Percentiles rank a stretch among this genome's conserved stretches.
Evolutionary conservation across 352 stramenopile genomes (phyloP).

Genomic region (Phytopythium litorale): DNA sequence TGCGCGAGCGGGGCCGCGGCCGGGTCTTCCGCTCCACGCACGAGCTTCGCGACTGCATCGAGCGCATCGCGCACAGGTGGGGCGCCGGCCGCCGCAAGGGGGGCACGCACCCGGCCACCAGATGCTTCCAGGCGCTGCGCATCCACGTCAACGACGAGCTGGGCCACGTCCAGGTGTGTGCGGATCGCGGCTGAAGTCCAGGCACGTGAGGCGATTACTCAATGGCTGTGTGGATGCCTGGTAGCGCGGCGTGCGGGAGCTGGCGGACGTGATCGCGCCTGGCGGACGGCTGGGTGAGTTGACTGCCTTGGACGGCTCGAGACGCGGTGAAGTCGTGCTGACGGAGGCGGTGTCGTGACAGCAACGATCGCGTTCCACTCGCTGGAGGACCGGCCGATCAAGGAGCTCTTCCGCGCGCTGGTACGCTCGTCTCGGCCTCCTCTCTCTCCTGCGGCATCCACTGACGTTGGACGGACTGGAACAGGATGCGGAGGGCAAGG

Average conservation of each 20-base stretch:
- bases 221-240: background rate
- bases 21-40: conserved; percentile 56
- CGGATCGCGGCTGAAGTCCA: conserved; percentile 32
- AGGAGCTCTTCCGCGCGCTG: conserved; percentile 63
- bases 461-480: background rate
- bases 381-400: conserved; percentile 79
- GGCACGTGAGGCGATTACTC: conserved; percentile 6
- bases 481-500: conserved; percentile 35
- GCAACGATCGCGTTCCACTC: conserved; percentile 84
- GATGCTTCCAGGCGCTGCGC: conserved; percentile 75
- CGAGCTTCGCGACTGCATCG: conserved; percentile 68
- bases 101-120: conserved; percentile 63
- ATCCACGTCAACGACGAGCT: conserved; percentile 85
- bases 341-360: conserved; percentile 9
- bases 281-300: conserved; percentile 48
- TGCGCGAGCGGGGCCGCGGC: conserved; percentile 46
- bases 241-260: conserved; percentile 41
- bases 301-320: background rate
- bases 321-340: background rate
- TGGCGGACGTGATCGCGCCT: conserved; percentile 49
- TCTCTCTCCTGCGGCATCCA: background rate
- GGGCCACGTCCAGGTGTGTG: conserved; percentile 43
- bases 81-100: conserved; percentile 17
- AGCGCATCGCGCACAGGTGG: conserved; percentile 74
- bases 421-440: conserved; percentile 16